phyloP scores from a whole-genome alignment of 441 rosid species.

The Bruguiera hainesii region DNA sequence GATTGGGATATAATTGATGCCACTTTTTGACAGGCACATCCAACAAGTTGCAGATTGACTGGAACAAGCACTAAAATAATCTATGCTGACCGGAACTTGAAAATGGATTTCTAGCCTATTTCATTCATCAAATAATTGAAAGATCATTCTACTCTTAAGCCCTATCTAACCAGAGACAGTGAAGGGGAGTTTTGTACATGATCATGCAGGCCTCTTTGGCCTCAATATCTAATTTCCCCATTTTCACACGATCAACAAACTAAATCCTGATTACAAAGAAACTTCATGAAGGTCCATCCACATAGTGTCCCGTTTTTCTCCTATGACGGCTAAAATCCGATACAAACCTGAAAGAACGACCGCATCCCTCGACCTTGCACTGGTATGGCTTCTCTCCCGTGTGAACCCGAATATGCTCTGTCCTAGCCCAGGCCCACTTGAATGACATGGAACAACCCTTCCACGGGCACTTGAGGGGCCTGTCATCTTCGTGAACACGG shows the following conservation, averaged over 20 bases:
- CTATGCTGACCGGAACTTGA: neutral
- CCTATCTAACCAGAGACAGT: slow-evolving; percentile 20
- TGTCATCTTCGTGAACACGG: slow-evolving; percentile 83
- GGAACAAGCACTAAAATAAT: neutral
- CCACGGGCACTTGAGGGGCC: slow-evolving; percentile 92
- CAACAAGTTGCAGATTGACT: neutral
- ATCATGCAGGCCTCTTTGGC: slow-evolving; percentile 27
- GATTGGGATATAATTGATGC: too few relatives aligned
- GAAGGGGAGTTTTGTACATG: slow-evolving; percentile 26
- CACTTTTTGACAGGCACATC: too few relatives aligned
- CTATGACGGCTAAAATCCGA: slow-evolving; percentile 94
- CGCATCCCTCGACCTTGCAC: slow-evolving; percentile 81
- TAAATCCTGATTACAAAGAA: slow-evolving; percentile 14
- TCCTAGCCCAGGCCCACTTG: slow-evolving; percentile 99
- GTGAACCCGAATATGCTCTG: slow-evolving; percentile 93
- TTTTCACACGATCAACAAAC: slow-evolving; percentile 20
- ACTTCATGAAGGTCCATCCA: slow-evolving; percentile 33
- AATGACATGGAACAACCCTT: slow-evolving; percentile 82
- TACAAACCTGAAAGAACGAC: slow-evolving; percentile 86
- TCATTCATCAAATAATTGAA: slow-evolving; percentile 33
- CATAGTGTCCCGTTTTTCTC: slow-evolving; percentile 81
- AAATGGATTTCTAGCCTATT: slow-evolving; percentile 22
- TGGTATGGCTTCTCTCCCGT: slow-evolving; percentile 90
- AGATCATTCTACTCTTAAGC: slow-evolving; percentile 33
- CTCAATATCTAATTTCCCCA: slow-evolving; percentile 19